Percentiles rank a stretch among this genome's conserved stretches.
Evolutionary conservation across 345 rosid genomes (phyloP).

Genomic region (Iberis pinnata): DNA sequence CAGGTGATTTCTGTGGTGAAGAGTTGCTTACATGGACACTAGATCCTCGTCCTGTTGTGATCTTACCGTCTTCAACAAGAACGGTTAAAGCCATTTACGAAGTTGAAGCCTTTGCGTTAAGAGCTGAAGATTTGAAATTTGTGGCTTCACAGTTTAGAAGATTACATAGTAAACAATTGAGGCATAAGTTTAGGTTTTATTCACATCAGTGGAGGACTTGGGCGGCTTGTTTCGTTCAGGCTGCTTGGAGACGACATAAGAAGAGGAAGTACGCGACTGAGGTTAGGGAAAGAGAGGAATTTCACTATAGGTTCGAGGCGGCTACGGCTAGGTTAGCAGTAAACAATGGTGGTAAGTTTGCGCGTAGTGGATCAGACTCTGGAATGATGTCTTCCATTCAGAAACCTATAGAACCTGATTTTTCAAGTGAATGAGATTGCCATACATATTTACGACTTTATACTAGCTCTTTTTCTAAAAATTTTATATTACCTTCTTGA

Average conservation of each 20-base stretch:
- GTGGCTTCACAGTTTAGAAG: conserved; percentile 79
- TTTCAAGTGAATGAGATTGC: conserved; percentile 49
- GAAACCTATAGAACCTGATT: conserved; percentile 84
- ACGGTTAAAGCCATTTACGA: conserved; percentile 70
- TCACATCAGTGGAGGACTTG: conserved; percentile 87
- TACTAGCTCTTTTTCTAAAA: too few species aligned
- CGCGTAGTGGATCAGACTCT: conserved; percentile 40
- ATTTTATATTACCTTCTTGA: too few species aligned
- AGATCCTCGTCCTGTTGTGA: conserved; percentile 58
- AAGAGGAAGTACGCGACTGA: conserved; percentile 51
- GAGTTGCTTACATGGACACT: conserved; percentile 86
- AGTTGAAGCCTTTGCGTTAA: conserved; percentile 77
- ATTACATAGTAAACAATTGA: conserved; percentile 71
- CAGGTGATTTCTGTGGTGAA: conserved; percentile 87
- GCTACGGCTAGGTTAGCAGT: conserved; percentile 31
- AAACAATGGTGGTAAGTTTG: conserved; percentile 32
- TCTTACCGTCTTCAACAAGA: conserved; percentile 73
- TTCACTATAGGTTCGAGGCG: conserved; percentile 17
- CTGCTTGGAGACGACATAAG: conserved; percentile 67
- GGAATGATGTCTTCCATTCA: conserved; percentile 42
- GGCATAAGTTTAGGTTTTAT: conserved; percentile 76
- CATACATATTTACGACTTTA: too few species aligned
- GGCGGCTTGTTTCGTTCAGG: conserved; percentile 86
- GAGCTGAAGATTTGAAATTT: conserved; percentile 70
- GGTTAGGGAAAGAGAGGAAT: conserved; percentile 36